Percentiles rank a stretch among this genome's conserved stretches.
phyloP scores from a whole-genome alignment of 1,284 basidiomycete species.

The Marasmius tenuissimus region DNA sequence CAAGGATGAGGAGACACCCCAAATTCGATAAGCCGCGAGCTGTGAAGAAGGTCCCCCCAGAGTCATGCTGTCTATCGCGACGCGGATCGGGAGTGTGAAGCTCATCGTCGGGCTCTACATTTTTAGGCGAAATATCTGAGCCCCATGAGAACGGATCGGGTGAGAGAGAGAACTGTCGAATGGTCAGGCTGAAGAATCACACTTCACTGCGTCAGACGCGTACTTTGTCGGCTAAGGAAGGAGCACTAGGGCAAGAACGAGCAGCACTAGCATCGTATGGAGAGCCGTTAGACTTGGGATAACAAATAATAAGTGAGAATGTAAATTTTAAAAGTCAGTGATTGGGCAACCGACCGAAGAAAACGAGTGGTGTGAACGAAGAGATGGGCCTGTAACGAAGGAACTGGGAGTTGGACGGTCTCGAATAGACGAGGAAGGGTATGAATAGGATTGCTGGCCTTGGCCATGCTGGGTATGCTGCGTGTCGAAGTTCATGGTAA shows the following conservation, averaged over 20 bases:
- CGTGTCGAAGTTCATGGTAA: neutral
- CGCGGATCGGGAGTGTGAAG: conserved; percentile 77
- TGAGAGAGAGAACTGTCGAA: conserved; percentile 63
- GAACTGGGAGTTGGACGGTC: conserved; percentile 38
- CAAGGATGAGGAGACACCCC: conserved; percentile 71
- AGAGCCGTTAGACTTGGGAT: conserved; percentile 28
- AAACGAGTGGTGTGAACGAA: conserved; percentile 38
- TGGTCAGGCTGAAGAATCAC: neutral
- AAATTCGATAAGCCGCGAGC: conserved; percentile 73
- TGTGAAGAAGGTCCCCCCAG: conserved; percentile 67
- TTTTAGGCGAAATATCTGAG: conserved; percentile 57
- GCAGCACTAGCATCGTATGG: conserved; percentile 23
- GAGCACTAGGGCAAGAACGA: conserved; percentile 13
- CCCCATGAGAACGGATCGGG: conserved; percentile 72
- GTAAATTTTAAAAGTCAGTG: neutral
- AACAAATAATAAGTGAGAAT: conserved; percentile 10
- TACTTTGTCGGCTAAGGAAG: conserved; percentile 43
- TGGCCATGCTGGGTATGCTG: neutral
- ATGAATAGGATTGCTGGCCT: conserved; percentile 48
- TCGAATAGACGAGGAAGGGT: conserved; percentile 27
- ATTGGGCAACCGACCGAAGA: conserved; percentile 37
- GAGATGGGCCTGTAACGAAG: conserved; percentile 41
- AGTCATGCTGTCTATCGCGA: conserved; percentile 62
- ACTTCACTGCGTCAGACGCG: neutral
- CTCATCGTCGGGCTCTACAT: conserved; percentile 62